These are phyloP conservation scores for Elsinoe batatas DNA, from an alignment of 2,329 filamentous ascomycete genomes.

Conservation along the genomic window DNA sequence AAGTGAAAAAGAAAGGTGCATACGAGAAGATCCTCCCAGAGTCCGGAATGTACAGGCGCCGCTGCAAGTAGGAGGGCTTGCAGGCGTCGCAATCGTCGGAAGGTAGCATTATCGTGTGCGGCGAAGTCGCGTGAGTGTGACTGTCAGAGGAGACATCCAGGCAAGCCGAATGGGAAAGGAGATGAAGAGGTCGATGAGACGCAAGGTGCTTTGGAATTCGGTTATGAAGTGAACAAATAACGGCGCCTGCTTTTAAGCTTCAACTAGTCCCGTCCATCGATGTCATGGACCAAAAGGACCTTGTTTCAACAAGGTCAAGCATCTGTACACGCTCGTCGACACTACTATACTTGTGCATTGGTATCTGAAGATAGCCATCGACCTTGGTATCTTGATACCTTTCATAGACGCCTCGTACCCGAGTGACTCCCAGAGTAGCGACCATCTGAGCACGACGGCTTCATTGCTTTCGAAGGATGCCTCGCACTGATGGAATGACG, in stretches of 20 bases:
- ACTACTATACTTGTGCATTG: too few relatives aligned
- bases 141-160: background rate
- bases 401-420: too few relatives aligned
- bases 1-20: conserved; percentile 61
- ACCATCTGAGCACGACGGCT: too few relatives aligned
- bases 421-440: too few relatives aligned
- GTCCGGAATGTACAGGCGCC: conserved; percentile 36
- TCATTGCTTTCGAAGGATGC: too few relatives aligned
- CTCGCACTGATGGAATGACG: too few relatives aligned
- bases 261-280: background rate
- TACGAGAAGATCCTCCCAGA: conserved; percentile 50
- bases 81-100: conserved; percentile 48
- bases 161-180: background rate
- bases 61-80: conserved; percentile 41
- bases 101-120: conserved; percentile 25
- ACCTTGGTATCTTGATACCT: too few relatives aligned
- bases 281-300: background rate
- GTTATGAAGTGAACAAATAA: background rate
- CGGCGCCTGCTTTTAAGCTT: background rate
- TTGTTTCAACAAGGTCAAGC: too few relatives aligned
- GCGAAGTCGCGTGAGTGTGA: background rate
- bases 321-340: too few relatives aligned
- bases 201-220: background rate
- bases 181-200: background rate
- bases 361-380: too few relatives aligned